Evolutionary conservation across 2,329 filamentous ascomycete species (phyloP).

Genomic region (Stagonosporopsis vannaccii): DNA sequence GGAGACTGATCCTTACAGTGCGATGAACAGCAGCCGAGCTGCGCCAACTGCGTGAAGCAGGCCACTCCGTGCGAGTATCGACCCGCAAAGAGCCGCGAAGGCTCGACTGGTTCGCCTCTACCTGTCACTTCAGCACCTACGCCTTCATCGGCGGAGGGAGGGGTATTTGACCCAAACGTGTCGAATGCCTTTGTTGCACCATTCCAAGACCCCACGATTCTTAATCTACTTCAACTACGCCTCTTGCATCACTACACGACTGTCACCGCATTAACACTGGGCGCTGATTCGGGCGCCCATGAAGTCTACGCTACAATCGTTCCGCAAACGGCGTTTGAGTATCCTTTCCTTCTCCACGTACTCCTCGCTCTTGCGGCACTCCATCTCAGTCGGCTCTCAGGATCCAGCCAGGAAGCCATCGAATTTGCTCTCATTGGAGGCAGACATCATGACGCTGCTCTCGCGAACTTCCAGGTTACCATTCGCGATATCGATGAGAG

Average conservation of each 20-base stretch:
- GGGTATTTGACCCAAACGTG: constrained; percentile 10
- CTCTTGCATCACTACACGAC: constrained; percentile 44
- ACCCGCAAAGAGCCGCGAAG: constrained; percentile 22
- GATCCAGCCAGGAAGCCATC: not conserved
- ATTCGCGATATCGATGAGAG: constrained; percentile 46
- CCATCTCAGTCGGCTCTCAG: constrained; percentile 51
- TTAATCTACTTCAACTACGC: constrained; percentile 37
- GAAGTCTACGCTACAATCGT: constrained; percentile 32
- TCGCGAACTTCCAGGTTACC: constrained; percentile 28
- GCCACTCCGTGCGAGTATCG: constrained; percentile 39
- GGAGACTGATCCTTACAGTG: constrained; percentile 32
- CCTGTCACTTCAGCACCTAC: constrained; percentile 13
- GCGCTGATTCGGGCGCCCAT: constrained; percentile 24
- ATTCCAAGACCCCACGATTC: constrained; percentile 4
- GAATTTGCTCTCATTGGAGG: constrained; percentile 31
- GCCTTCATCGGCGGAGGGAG: constrained; percentile 25
- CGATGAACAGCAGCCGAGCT: constrained; percentile 42
- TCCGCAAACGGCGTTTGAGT: constrained; percentile 49
- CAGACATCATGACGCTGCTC: constrained; percentile 30
- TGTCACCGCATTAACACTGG: constrained; percentile 36
- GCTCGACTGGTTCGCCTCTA: constrained; percentile 25
- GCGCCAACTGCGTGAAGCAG: constrained; percentile 43
- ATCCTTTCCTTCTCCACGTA: constrained; percentile 55
- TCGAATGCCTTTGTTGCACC: not conserved
- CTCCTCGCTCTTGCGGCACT: constrained; percentile 55